Evolutionary conservation across 148 eudicot species (phyloP).

Genomic region (Rhododendron griersonianum): DNA sequence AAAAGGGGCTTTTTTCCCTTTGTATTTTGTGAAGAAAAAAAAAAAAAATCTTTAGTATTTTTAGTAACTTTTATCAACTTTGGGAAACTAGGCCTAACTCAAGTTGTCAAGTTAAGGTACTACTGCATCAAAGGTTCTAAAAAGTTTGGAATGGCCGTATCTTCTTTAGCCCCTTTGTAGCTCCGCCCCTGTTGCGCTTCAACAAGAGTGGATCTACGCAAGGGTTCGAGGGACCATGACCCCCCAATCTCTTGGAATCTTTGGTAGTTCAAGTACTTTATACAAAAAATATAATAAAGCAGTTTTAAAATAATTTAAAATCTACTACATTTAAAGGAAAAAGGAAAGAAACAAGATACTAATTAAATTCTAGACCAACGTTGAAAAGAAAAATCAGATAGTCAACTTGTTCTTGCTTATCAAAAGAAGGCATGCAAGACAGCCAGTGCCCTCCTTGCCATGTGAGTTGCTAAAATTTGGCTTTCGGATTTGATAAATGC

Average conservation of each 20-base stretch:
- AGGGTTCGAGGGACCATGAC: background rate
- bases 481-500: background rate
- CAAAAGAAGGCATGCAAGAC: background rate
- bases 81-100: background rate
- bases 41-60: too few species aligned
- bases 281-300: background rate
- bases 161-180: background rate
- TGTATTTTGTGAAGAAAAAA: too few species aligned
- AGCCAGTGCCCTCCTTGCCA: background rate
- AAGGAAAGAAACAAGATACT: background rate
- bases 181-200: background rate
- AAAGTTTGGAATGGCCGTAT: background rate
- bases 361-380: background rate
- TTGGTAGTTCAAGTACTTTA: background rate
- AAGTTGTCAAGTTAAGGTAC: background rate
- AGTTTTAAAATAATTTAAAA: background rate
- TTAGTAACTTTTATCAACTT: too few species aligned
- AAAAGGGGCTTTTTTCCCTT: too few species aligned
- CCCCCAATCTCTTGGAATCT: background rate
- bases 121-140: background rate
- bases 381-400: background rate
- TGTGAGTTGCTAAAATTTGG: background rate
- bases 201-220: background rate
- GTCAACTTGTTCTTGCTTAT: background rate
- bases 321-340: background rate